A percentile compares a stretch with the other conserved stretches of the same genome.
phyloP scores from a whole-genome alignment of 768 basidiomycete species.

The Macrolepiota dolichaula region DNA sequence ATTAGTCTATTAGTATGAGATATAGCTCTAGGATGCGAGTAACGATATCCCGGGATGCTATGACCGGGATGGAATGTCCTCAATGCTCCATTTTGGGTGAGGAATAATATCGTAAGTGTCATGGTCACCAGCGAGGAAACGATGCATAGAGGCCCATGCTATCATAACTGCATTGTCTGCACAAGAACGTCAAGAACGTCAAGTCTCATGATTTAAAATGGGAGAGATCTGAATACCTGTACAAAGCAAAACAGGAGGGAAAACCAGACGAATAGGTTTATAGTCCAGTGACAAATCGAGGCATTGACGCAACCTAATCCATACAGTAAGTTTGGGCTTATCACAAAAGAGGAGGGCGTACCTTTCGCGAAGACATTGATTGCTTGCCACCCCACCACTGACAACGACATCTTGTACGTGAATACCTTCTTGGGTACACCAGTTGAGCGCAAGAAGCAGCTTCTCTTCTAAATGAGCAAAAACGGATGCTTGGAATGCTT shows the following conservation, averaged over 20 bases:
- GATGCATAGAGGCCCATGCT: conserved; percentile 85
- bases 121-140: conserved; percentile 61
- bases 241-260: conserved; percentile 78
- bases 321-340: background rate
- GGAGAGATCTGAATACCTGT: conserved; percentile 52
- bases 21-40: background rate
- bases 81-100: conserved; percentile 77
- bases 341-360: conserved; percentile 24
- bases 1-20: background rate
- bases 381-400: conserved; percentile 94
- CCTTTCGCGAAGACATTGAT: conserved; percentile 65
- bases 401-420: conserved; percentile 63
- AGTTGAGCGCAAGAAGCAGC: conserved; percentile 48
- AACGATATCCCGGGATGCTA: conserved; percentile 5
- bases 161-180: conserved; percentile 97
- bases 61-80: conserved; percentile 33
- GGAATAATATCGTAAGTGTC: conserved; percentile 62
- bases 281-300: conserved; percentile 5
- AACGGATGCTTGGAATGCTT: conserved; percentile 70
- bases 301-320: conserved; percentile 24
- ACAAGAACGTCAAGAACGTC: background rate
- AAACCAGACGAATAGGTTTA: conserved; percentile 45
- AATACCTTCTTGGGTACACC: conserved; percentile 40
- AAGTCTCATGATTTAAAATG: background rate
- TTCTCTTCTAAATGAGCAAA: conserved; percentile 76